Evolutionary conservation across 2,329 filamentous ascomycete species (phyloP), one percentile per base, ranked within the genome.

Genomic region (Fusarium miscanthi): DNA sequence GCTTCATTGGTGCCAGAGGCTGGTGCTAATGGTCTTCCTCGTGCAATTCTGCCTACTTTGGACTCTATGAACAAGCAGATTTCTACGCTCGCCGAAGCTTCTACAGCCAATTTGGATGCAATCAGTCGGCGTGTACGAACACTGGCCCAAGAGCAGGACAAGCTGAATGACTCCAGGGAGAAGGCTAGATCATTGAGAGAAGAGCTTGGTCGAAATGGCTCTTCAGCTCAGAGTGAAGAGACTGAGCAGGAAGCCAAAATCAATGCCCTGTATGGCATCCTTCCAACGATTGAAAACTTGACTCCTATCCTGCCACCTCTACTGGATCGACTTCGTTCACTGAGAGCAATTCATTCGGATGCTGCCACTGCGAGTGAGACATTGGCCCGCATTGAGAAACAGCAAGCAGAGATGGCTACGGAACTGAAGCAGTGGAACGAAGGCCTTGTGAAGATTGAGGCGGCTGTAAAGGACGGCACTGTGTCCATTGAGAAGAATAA

Each of bases 341-440:
- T 99, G 62, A 89, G 93, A 65, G 90, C 91, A 19, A 92, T 98
- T 54, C 96, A 99, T 78, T 91, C 93, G 1, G 94, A 95, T 76
- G 96, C 96, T 1, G 95, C 94, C 31, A 90, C 90, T 37, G 95
- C 95, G 3, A 91, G 91, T 66, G 91, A 93, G 76, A 93, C 91
- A 12, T 84, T 99, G 58, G 90, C 92, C 59, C 89, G 89, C 54
- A 86, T 98, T 43, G 95, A 97, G 82, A 89, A 87, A 78, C 88
- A 91, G 71, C 96, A 98, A 82, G 88, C 87, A 3, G 94, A 96
- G 69, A 95, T 96, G 89, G 90, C 91, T 30, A 86, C 87, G 9
- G 96, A 98, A 80, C 91, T 99, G 64, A 90, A 91, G 82, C 91
- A 92, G 80, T 98, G 96, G 96, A 89, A 90, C 69, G 91, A 93